phyloP scores from a whole-genome alignment of 805 yeast genomes.

The Clavispora phyllophila region DNA sequence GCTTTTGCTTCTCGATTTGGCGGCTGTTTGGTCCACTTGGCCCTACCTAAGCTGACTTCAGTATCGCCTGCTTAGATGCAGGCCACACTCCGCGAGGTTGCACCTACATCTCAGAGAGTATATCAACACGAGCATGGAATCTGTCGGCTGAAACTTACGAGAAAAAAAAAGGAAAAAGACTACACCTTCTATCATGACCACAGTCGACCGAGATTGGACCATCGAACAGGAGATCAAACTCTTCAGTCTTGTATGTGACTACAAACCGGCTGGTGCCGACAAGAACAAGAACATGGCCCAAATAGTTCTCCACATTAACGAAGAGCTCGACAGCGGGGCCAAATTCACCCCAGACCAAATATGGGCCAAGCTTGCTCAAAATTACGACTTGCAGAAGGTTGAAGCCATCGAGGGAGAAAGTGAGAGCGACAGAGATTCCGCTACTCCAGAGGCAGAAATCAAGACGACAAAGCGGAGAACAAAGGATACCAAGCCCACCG shows the following conservation, averaged over 20 bases:
- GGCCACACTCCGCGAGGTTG: neutral
- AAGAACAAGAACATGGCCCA: slow-evolving; percentile 40
- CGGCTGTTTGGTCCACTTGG: no score
- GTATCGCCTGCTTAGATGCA: no score
- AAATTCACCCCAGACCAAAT: slow-evolving; percentile 45
- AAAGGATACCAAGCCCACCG: neutral
- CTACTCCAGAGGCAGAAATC: neutral
- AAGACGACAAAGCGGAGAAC: neutral
- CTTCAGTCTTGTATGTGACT: slow-evolving; percentile 56
- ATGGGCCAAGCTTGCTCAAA: slow-evolving; percentile 49
- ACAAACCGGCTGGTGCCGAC: slow-evolving; percentile 61
- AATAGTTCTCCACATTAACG: slow-evolving; percentile 37
- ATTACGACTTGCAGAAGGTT: slow-evolving; percentile 54
- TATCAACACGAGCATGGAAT: no score
- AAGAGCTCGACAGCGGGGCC: slow-evolving; percentile 15
- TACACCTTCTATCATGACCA: no score
- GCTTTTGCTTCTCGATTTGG: no score
- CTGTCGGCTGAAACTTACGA: no score
- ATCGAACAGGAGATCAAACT: slow-evolving; percentile 58
- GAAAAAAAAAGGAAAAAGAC: no score
- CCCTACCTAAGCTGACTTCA: no score
- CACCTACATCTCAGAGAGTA: no score
- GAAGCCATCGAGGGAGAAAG: slow-evolving; percentile 47
- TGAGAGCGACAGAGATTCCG: neutral
- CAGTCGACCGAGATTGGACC: slow-evolving; percentile 40